Evolutionary conservation across 257 asterid genomes (phyloP).

Genomic region (Solanum habrochaites): DNA sequence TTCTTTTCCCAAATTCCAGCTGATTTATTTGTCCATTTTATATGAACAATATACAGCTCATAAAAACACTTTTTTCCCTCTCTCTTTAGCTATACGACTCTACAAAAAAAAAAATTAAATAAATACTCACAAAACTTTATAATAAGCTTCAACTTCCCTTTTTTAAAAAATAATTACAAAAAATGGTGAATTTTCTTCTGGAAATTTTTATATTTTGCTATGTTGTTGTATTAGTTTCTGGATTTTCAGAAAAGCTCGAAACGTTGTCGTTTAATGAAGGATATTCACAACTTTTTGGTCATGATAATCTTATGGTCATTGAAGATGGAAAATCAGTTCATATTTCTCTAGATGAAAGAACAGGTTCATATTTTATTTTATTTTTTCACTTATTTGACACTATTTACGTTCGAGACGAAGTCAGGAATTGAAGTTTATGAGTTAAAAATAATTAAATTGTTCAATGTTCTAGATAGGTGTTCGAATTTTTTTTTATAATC

Average conservation of each 20-base stretch:
- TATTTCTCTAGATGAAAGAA: conserved; percentile 59
- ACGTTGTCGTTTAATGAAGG: conserved; percentile 70
- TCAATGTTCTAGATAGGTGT: too few relatives aligned
- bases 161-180: not conserved
- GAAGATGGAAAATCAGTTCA: conserved; percentile 67
- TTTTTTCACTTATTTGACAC: not conserved
- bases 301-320: conserved; percentile 59
- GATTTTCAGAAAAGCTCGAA: conserved; percentile 49
- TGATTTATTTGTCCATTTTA: not conserved
- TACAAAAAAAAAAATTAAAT: not conserved
- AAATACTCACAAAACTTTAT: not conserved
- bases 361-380: conserved; percentile 26
- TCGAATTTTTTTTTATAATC: too few relatives aligned
- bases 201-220: conserved; percentile 10
- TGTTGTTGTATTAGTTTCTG: conserved; percentile 24
- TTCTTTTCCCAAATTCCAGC: not conserved
- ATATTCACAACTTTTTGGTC: conserved; percentile 76
- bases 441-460: too few relatives aligned
- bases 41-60: not conserved
- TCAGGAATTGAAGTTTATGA: not conserved
- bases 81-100: conserved; percentile 22
- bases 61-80: not conserved
- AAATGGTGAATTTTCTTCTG: conserved; percentile 23
- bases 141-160: not conserved
- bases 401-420: not conserved